A percentile compares a stretch with the other conserved stretches of the same genome.
These are phyloP conservation scores for Lojkania enalia DNA, from an alignment of 2,329 filamentous ascomycete species.

Conservation along the genomic window DNA sequence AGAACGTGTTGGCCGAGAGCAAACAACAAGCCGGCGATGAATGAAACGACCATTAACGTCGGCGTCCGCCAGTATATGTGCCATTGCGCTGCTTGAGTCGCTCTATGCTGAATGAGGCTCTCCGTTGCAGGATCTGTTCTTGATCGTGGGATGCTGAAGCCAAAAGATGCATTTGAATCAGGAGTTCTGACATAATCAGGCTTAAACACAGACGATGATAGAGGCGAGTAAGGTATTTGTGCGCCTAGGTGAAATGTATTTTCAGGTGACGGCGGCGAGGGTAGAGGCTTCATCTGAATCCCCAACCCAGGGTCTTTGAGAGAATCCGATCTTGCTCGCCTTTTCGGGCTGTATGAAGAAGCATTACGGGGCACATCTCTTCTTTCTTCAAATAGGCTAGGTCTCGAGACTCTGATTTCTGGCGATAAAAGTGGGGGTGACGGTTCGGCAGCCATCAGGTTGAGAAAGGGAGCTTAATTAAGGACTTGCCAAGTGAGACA, in stretches of 20 bases:
- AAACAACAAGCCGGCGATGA: slow-evolving; percentile 33
- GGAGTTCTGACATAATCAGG: slow-evolving; percentile 24
- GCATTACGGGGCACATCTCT: neutral
- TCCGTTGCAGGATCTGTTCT: slow-evolving; percentile 36
- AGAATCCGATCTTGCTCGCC: slow-evolving; percentile 23
- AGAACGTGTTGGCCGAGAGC: slow-evolving; percentile 40
- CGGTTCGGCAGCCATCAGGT: neutral
- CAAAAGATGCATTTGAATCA: slow-evolving; percentile 21
- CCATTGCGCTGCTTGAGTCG: slow-evolving; percentile 38
- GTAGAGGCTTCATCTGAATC: slow-evolving; percentile 30
- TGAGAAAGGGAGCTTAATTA: neutral
- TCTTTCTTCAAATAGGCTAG: neutral
- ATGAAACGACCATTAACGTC: slow-evolving; percentile 27
- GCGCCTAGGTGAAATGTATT: slow-evolving; percentile 22
- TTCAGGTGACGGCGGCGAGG: slow-evolving; percentile 27
- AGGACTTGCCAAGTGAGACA: neutral
- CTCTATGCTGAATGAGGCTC: slow-evolving; percentile 33
- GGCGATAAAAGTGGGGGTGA: slow-evolving; percentile 19
- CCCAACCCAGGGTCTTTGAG: slow-evolving; percentile 26
- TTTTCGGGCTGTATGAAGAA: slow-evolving; percentile 9
- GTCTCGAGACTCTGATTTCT: slow-evolving; percentile 3
- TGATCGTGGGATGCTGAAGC: slow-evolving; percentile 24
- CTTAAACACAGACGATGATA: slow-evolving; percentile 11
- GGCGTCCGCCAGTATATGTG: slow-evolving; percentile 45
- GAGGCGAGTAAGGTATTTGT: slow-evolving; percentile 23